Evolutionary conservation across 352 stramenopile genomes (phyloP).

Genomic region (Globisporangium sylvaticum): DNA sequence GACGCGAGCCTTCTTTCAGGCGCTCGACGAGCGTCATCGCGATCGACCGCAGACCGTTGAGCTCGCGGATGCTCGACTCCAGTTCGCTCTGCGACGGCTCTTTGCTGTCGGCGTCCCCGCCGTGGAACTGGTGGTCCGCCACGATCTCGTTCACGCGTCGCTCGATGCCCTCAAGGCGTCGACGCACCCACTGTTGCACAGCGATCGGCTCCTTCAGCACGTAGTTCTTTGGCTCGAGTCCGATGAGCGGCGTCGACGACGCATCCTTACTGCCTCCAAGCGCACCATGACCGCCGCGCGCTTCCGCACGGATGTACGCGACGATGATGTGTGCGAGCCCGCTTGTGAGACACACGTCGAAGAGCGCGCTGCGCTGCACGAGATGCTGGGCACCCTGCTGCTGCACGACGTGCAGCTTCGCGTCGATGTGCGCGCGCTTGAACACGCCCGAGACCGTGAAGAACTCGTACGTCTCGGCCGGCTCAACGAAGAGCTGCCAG

Average conservation of each 20-base stretch:
- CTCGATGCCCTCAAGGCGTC: slow-evolving; percentile 51
- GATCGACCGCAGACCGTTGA: slow-evolving; percentile 66
- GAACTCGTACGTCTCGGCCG: slow-evolving; percentile 83
- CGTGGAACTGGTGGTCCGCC: slow-evolving; percentile 42
- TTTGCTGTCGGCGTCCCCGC: slow-evolving; percentile 20
- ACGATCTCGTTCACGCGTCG: slow-evolving; percentile 49
- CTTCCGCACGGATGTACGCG: slow-evolving; percentile 57
- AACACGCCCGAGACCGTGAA: slow-evolving; percentile 80
- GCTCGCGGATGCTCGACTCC: slow-evolving; percentile 43
- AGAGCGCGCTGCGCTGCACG: slow-evolving; percentile 68
- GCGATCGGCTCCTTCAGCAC: slow-evolving; percentile 79
- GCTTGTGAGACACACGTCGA: slow-evolving; percentile 69
- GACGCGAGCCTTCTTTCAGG: slow-evolving; percentile 55
- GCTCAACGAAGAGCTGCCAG: slow-evolving; percentile 76
- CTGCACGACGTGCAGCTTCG: slow-evolving; percentile 35
- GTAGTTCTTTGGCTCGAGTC: slow-evolving; percentile 39
- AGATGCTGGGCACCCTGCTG: slow-evolving; percentile 26
- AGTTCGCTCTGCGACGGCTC: slow-evolving; percentile 34
- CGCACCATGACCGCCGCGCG: background rate
- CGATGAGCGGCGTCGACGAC: background rate
- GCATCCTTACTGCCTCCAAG: background rate
- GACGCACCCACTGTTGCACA: slow-evolving; percentile 72
- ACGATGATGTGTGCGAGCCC: slow-evolving; percentile 71
- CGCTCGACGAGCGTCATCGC: slow-evolving; percentile 64
- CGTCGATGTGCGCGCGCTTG: slow-evolving; percentile 53